These are phyloP conservation scores for Tuber brumale DNA, from an alignment of 495 filamentous ascomycete genomes.

Conservation along the genomic window DNA sequence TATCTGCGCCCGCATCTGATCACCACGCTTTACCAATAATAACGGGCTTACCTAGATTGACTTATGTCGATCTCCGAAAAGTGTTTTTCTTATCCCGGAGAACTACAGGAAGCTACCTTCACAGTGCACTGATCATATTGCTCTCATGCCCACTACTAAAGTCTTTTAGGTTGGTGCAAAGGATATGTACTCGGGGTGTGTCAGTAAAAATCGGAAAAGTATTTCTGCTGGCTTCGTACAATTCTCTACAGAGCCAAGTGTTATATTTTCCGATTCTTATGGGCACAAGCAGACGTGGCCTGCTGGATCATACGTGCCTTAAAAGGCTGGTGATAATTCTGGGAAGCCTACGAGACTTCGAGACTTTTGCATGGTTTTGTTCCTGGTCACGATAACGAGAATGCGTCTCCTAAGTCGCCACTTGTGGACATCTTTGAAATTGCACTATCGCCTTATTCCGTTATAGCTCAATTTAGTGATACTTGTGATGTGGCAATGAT, in stretches of 20 bases:
- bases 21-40: background rate
- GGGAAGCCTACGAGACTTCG: background rate
- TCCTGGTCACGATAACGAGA: background rate
- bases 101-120: background rate
- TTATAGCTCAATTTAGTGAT: conserved; percentile 8
- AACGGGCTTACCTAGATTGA: conserved; percentile 4
- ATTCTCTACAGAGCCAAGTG: background rate
- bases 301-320: background rate
- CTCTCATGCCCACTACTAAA: background rate
- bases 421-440: background rate
- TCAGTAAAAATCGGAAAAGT: background rate
- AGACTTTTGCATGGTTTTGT: background rate
- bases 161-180: background rate
- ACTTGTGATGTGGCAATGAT: conserved; percentile 13
- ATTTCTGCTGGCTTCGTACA: background rate
- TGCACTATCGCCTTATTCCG: background rate
- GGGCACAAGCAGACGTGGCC: background rate
- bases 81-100: background rate
- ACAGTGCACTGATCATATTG: background rate
- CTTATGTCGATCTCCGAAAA: background rate
- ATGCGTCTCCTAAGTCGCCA: background rate
- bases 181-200: background rate
- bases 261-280: background rate
- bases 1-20: background rate
- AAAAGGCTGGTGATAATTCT: background rate